phyloP scores from a whole-genome alignment of 2,329 filamentous ascomycete genomes.

The Phaeophleospora eucalypticola region DNA sequence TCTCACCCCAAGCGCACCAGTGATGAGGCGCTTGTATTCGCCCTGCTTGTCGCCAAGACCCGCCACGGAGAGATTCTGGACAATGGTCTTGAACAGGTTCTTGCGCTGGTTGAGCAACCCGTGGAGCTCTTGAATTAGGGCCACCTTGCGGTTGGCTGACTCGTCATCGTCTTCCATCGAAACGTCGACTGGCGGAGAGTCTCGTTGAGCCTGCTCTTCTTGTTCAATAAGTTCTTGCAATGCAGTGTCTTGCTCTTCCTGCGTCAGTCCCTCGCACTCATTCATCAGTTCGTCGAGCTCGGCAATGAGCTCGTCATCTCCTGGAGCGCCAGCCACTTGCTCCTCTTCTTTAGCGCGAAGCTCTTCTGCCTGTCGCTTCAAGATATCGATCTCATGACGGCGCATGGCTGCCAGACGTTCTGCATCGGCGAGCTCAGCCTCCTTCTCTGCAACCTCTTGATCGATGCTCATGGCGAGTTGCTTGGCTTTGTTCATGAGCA shows the following conservation, averaged over 20 bases:
- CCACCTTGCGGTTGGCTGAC: constrained; percentile 51
- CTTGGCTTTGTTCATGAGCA: constrained; percentile 47
- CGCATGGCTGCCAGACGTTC: constrained; percentile 54
- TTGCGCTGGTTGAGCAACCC: constrained; percentile 57
- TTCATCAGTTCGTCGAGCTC: constrained; percentile 34
- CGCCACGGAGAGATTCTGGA: constrained; percentile 63
- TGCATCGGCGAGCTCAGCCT: constrained; percentile 48
- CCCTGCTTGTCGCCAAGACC: constrained; percentile 67
- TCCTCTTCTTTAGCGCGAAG: constrained; percentile 50
- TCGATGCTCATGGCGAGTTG: constrained; percentile 57
- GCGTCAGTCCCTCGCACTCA: constrained; percentile 42
- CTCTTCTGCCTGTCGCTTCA: constrained; percentile 53
- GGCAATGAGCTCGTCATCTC: constrained; percentile 35
- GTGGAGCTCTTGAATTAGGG: constrained; percentile 54
- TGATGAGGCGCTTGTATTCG: constrained; percentile 66
- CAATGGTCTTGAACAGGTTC: constrained; percentile 62
- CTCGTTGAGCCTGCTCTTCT: constrained; percentile 32
- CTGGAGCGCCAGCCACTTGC: constrained; percentile 39
- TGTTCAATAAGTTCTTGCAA: constrained; percentile 33
- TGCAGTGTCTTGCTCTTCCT: constrained; percentile 42
- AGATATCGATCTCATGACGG: constrained; percentile 60
- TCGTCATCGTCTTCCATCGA: constrained; percentile 36
- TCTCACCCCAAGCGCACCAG: constrained; percentile 62
- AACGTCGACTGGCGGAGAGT: constrained; percentile 14
- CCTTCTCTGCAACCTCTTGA: constrained; percentile 69